These are phyloP conservation scores for Cordyceps fumosorosea DNA, from an alignment of 2,329 filamentous ascomycete genomes.

Conservation along the genomic window DNA sequence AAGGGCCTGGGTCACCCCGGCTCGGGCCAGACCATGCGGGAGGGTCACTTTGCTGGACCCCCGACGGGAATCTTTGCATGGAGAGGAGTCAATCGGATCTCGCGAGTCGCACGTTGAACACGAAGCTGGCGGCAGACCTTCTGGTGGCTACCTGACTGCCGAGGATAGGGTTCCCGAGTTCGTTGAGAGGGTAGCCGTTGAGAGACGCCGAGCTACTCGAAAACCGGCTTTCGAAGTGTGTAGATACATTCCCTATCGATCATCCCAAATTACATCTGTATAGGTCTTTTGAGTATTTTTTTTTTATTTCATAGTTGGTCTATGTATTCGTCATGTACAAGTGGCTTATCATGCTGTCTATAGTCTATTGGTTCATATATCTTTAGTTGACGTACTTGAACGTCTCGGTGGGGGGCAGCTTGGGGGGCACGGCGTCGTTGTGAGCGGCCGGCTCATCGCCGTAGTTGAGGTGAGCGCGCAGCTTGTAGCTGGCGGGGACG, in stretches of 20 bases:
- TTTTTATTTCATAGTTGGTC: not conserved
- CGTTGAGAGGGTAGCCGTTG: not conserved
- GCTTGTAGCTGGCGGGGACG: slow-evolving; percentile 64
- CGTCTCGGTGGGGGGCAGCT: slow-evolving; percentile 57
- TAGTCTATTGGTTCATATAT: not conserved
- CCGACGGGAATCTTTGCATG: not conserved
- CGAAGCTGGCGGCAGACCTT: not conserved
- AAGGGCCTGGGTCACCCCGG: no score
- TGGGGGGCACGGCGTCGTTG: slow-evolving; percentile 51
- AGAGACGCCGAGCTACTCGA: not conserved
- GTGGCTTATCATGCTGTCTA: not conserved
- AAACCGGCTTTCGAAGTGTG: not conserved
- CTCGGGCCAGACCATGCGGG: not conserved
- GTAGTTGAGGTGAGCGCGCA: slow-evolving; percentile 81
- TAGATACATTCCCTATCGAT: not conserved
- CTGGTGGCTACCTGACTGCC: not conserved
- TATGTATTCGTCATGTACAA: slow-evolving; percentile 3
- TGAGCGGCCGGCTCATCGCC: slow-evolving; percentile 54
- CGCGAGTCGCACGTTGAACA: not conserved
- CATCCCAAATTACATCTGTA: not conserved
- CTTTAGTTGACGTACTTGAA: slow-evolving; percentile 18
- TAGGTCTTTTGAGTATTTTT: not conserved
- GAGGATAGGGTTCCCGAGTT: not conserved
- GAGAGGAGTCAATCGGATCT: not conserved
- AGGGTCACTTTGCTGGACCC: no score